Evolutionary conservation across 73 alveolate species (phyloP).

Genomic region (Symbiodinium natans): DNA sequence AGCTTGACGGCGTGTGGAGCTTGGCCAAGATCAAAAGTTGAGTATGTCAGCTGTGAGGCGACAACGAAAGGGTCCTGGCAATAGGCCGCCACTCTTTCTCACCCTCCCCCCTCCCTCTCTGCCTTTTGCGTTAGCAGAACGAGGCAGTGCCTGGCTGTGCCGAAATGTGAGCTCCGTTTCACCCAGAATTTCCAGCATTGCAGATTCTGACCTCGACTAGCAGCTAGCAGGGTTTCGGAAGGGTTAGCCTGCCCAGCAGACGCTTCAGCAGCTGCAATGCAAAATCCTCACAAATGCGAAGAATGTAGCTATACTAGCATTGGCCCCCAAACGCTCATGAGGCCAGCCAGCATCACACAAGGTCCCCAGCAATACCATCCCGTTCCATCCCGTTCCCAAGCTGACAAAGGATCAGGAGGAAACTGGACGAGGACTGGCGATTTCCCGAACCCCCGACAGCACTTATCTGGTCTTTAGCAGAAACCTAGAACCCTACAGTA

Average conservation of each 20-base stretch:
- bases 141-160: background rate
- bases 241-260: background rate
- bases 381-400: too few species aligned
- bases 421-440: too few species aligned
- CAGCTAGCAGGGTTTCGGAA: background rate
- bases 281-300: too few species aligned
- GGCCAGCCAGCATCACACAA: too few species aligned
- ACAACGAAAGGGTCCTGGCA: background rate
- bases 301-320: too few species aligned
- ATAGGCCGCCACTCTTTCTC: background rate
- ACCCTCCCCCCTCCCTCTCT: background rate
- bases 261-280: background rate
- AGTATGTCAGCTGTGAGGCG: background rate
- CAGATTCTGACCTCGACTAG: background rate
- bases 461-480: too few species aligned
- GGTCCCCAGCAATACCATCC: too few species aligned
- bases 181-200: background rate
- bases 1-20: background rate
- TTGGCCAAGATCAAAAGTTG: background rate
- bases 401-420: too few species aligned
- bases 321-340: too few species aligned
- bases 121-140: too few species aligned
- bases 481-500: too few species aligned
- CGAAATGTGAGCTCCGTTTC: slow-evolving; percentile 1
- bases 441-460: too few species aligned